Evolutionary conservation across 371 early-diverging fungal species (phyloP).

Genomic region (Mucor velutinosus): DNA sequence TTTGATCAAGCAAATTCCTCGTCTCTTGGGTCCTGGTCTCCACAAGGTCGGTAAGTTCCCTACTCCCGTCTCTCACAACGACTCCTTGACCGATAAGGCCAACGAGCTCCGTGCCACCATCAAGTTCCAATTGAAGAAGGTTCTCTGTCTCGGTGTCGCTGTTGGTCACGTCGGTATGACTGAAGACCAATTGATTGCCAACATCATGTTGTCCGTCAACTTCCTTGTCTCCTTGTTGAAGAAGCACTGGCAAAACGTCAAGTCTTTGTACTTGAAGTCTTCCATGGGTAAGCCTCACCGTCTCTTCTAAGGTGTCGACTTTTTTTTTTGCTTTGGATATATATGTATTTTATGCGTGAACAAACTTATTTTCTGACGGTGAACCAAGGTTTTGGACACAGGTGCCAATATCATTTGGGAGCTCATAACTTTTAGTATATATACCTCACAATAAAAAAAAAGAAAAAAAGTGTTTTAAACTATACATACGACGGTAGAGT

Average conservation of each 20-base stretch:
- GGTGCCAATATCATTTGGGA: conserved; percentile 41
- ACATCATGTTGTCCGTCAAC: conserved; percentile 98
- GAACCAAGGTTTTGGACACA: conserved; percentile 37
- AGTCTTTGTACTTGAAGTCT: conserved; percentile 97
- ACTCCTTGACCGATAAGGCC: conserved; percentile 90
- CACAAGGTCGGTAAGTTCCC: conserved; percentile 98
- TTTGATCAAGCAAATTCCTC: conserved; percentile 98
- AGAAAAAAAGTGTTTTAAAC: neutral
- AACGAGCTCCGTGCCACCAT: conserved; percentile 96
- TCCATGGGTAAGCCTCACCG: conserved; percentile 96
- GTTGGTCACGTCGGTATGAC: conserved; percentile 97
- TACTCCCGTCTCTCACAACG: conserved; percentile 94
- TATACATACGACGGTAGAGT: neutral
- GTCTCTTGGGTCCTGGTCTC: conserved; percentile 97
- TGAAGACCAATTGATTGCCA: conserved; percentile 93
- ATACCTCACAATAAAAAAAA: conserved; percentile 1
- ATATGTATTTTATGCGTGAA: conserved; percentile 16
- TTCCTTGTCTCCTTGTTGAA: conserved; percentile 97
- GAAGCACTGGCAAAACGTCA: conserved; percentile 99
- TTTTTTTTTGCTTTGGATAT: too few species aligned
- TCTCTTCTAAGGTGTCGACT: conserved; percentile 63
- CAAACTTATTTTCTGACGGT: conserved; percentile 30
- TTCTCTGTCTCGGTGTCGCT: conserved; percentile 97
- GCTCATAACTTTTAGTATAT: conserved; percentile 22
- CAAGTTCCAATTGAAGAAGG: conserved; percentile 99